A percentile compares a stretch with the other conserved stretches of the same genome.
Evolutionary conservation across 768 basidiomycete species (phyloP).

Genomic region (Termitomyces bulborhizus): DNA sequence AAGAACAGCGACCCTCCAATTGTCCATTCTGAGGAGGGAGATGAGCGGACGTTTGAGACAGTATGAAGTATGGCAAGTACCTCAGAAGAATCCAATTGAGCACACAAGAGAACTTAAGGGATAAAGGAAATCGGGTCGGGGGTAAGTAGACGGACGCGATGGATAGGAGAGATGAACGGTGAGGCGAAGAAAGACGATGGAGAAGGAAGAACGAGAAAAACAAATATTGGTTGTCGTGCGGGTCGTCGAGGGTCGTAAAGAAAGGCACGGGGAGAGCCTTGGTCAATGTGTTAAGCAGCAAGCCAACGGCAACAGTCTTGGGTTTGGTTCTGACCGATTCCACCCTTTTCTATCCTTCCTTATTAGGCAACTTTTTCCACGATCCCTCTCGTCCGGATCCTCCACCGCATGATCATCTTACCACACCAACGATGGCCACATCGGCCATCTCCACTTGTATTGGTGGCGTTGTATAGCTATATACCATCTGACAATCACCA

Average conservation of each 20-base stretch:
- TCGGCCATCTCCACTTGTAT: not conserved
- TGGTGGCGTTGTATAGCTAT: not conserved
- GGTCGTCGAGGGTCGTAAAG: conserved; percentile 51
- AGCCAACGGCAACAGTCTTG: conserved; percentile 28
- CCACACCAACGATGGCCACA: not conserved
- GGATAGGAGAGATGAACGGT: conserved; percentile 25
- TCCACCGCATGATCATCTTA: conserved; percentile 1
- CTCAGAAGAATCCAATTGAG: conserved; percentile 27
- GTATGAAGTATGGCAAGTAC: conserved; percentile 13
- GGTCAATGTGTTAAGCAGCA: conserved; percentile 22
- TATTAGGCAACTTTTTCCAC: conserved; percentile 16
- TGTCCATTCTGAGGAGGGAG: conserved; percentile 60
- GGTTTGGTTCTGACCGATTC: conserved; percentile 25
- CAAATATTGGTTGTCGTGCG: conserved; percentile 48
- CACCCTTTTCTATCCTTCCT: conserved; percentile 25
- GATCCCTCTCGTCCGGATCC: conserved; percentile 8
- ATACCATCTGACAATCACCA: too few relatives aligned
- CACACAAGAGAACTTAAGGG: conserved; percentile 20
- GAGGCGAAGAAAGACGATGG: conserved; percentile 21
- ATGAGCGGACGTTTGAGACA: conserved; percentile 14
- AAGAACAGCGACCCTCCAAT: conserved; percentile 92
- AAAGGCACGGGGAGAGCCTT: conserved; percentile 27
- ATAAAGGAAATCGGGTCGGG: conserved; percentile 17
- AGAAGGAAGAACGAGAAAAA: conserved; percentile 37
- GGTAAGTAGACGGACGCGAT: conserved; percentile 14